Evolutionary conservation across 495 filamentous ascomycete species (phyloP).

Genomic region (Physcia stellaris): DNA sequence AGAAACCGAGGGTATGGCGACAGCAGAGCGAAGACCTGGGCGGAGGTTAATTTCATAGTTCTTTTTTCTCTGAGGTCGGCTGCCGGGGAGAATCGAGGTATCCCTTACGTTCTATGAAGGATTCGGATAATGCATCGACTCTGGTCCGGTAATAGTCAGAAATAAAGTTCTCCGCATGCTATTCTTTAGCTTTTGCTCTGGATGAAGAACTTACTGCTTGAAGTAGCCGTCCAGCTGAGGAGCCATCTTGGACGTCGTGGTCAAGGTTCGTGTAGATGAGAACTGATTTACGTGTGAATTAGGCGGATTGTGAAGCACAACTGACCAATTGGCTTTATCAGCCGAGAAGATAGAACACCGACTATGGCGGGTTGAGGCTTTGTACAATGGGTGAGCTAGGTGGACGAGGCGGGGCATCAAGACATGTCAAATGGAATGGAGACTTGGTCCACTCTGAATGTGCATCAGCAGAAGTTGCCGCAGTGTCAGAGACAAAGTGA

Average conservation of each 20-base stretch:
- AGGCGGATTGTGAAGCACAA: no score
- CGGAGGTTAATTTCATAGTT: conserved; percentile 1
- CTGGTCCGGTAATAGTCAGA: conserved; percentile 19
- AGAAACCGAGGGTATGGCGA: conserved; percentile 91
- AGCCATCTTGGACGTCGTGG: conserved; percentile 48
- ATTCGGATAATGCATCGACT: conserved; percentile 65
- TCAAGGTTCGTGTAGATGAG: neutral
- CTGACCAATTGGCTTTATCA: no score
- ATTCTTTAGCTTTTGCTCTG: neutral
- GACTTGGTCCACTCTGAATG: no score
- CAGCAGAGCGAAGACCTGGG: conserved; percentile 64
- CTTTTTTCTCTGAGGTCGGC: conserved; percentile 2
- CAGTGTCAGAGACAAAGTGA: no score
- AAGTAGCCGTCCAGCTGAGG: conserved; percentile 74
- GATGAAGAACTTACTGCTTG: conserved; percentile 43
- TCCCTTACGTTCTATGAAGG: conserved; percentile 75
- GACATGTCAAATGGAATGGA: no score
- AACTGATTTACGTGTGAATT: no score
- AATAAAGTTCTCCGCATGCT: neutral
- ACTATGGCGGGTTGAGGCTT: no score
- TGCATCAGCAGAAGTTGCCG: no score
- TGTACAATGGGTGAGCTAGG: no score
- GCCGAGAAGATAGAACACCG: no score
- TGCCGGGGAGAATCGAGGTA: neutral
- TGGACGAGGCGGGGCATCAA: no score